Evolutionary conservation across 768 basidiomycete species (phyloP).

Genomic region (Obba rivulosa): DNA sequence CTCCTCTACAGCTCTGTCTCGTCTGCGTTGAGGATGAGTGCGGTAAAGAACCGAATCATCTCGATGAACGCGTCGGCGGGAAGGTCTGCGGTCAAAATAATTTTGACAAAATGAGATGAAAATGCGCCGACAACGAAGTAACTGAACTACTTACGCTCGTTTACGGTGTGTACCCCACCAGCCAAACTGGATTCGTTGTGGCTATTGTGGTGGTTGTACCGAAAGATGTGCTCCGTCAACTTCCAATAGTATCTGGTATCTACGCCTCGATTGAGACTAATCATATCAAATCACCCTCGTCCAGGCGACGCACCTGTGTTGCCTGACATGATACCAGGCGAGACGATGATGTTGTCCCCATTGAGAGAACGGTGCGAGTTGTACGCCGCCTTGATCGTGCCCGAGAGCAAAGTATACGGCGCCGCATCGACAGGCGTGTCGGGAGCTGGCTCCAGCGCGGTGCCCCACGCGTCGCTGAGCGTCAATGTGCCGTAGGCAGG

Average conservation of each 20-base stretch:
- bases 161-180: slow-evolving; percentile 24
- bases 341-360: slow-evolving; percentile 27
- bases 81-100: slow-evolving; percentile 14
- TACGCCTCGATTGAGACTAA: slow-evolving; percentile 6
- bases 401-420: slow-evolving; percentile 36
- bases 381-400: slow-evolving; percentile 36
- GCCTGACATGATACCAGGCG: slow-evolving; percentile 33
- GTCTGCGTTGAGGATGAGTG: slow-evolving; percentile 40
- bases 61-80: slow-evolving; percentile 34
- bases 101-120: too few relatives aligned
- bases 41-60: slow-evolving; percentile 38
- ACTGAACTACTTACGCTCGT: slow-evolving; percentile 21
- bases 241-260: slow-evolving; percentile 43
- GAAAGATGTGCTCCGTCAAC: slow-evolving; percentile 42
- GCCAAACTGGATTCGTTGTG: slow-evolving; percentile 14
- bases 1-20: slow-evolving; percentile 21
- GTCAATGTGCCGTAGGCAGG: slow-evolving; percentile 31
- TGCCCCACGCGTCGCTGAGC: slow-evolving; percentile 31
- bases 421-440: slow-evolving; percentile 33
- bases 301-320: slow-evolving; percentile 27
- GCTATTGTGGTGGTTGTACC: slow-evolving; percentile 30
- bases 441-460: slow-evolving; percentile 35
- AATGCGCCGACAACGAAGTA: background rate
- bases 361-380: slow-evolving; percentile 24
- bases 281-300: background rate